phyloP scores from a whole-genome alignment of 306 rosid genomes.

The Ceratonia siliqua region DNA sequence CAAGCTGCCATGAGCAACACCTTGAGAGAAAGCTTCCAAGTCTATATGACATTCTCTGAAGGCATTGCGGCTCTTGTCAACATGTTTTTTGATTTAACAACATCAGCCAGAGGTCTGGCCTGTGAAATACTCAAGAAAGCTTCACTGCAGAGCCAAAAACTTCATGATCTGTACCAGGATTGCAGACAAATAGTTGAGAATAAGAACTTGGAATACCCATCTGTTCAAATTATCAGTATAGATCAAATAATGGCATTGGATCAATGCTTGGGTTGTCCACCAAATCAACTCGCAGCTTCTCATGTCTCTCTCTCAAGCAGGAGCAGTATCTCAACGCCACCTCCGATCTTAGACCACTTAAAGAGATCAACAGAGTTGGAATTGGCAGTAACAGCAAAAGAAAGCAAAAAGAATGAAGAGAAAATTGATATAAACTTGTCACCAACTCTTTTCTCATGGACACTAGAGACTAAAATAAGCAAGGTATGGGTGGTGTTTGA shows the following conservation, averaged over 20 bases:
- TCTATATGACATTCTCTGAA: constrained; percentile 51
- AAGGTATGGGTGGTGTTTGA: constrained; percentile 71
- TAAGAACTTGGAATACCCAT: constrained; percentile 57
- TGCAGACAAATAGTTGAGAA: constrained; percentile 51
- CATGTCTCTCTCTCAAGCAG: constrained; percentile 26
- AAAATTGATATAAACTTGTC: constrained; percentile 35
- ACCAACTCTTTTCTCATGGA: constrained; percentile 47
- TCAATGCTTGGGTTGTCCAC: constrained; percentile 34
- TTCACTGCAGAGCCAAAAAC: constrained; percentile 50
- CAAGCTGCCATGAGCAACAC: constrained; percentile 59
- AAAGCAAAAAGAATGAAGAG: constrained; percentile 36
- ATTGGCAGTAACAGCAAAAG: constrained; percentile 32
- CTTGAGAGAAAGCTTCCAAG: constrained; percentile 65
- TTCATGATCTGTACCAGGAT: constrained; percentile 52
- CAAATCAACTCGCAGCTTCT: constrained; percentile 29
- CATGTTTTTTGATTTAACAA: constrained; percentile 53
- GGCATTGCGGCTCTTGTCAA: constrained; percentile 56
- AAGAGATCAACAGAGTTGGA: constrained; percentile 37
- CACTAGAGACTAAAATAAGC: constrained; percentile 62
- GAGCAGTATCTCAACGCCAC: constrained; percentile 26
- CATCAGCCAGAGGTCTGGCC: constrained; percentile 52
- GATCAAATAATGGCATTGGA: constrained; percentile 49
- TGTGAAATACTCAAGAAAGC: constrained; percentile 59
- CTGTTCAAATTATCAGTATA: constrained; percentile 55
- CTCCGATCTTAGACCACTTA: constrained; percentile 22